Base-by-base conservation (phyloP, 192 early-diverging fungal genomes). In the Spizellomyces sp. region DNA sequence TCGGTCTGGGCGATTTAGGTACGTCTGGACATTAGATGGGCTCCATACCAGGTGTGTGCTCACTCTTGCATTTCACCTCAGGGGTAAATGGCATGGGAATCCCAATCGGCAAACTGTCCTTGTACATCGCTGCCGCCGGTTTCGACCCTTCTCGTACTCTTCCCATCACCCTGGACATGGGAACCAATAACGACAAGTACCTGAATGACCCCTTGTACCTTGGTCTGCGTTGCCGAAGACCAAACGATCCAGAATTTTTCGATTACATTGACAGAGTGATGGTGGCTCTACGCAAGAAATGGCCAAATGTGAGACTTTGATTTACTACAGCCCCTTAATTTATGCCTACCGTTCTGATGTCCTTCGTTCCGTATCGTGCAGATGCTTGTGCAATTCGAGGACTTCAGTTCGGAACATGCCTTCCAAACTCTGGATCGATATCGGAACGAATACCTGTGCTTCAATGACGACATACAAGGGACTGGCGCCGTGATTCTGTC, bases 61-160 rank as follows among this genome's bases (percentile, higher is more conserved):
- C 27, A 36, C 27, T 36, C 1, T n/a, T 15, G 15, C 52, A 55
- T 55, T 55, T 19, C 19, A n/a, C 19, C 22, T 15, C 63, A 64
- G 63, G 96, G 75, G 88, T 96, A 58, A 94, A 93, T 77, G 96
- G 96, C 48, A 94, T 96, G 89, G 94, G 94, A 57, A 98, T 98
- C 70, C 92, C 94, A 15, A 90, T 96, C 42, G 95, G 94, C 76
- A 98, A 96, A 78, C 90, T 98, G 45, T 94, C 94, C 69, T 86
- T 98, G 41, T 97, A 96, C 64, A 64, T 74, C 36, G 82, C 79
- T 17, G 73, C 75, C 12, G 83, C 70, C 15, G 95, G 95, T 50
- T 87, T 98, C 59, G 87, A 95, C 71, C 96, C 94, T 66, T 70
- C 86, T 66, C 84, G 87, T 64, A 94, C 93, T 50, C 85, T 98